A percentile compares a stretch with the other conserved stretches of the same genome.
Evolutionary conservation across 148 eudicot species (phyloP).

Genomic region (Agrostemma githago): DNA sequence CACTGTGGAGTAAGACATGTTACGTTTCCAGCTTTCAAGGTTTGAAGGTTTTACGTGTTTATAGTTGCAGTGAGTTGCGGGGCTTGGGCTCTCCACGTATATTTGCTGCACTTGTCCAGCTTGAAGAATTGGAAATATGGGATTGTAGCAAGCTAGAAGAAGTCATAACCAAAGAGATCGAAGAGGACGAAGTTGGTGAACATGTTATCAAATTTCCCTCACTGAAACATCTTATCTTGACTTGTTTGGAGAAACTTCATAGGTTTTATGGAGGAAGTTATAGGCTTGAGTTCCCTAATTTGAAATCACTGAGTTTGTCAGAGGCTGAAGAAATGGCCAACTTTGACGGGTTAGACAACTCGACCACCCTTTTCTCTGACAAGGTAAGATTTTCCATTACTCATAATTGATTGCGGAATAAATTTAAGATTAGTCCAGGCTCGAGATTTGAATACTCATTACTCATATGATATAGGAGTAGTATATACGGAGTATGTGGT

Average conservation of each 20-base stretch:
- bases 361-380: not conserved
- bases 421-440: no score
- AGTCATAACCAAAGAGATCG: not conserved
- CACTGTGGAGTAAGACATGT: not conserved
- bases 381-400: not conserved
- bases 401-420: no score
- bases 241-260: not conserved
- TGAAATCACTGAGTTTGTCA: not conserved
- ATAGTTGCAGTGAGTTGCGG: no score
- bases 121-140: not conserved
- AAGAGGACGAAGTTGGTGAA: not conserved
- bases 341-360: not conserved
- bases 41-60: no score
- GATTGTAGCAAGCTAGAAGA: not conserved
- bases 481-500: no score
- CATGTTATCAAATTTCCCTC: not conserved
- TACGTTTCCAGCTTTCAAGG: no score
- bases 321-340: not conserved
- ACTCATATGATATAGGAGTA: not conserved
- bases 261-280: not conserved
- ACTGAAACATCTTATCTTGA: not conserved
- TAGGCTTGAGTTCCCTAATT: not conserved
- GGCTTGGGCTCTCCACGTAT: no score
- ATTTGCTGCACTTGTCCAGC: conserved; percentile 5
- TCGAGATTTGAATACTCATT: no score